These are phyloP conservation scores for Cutaneotrichosporon sp. DNA, from an alignment of 1,284 basidiomycete genomes.

Conservation along the genomic window DNA sequence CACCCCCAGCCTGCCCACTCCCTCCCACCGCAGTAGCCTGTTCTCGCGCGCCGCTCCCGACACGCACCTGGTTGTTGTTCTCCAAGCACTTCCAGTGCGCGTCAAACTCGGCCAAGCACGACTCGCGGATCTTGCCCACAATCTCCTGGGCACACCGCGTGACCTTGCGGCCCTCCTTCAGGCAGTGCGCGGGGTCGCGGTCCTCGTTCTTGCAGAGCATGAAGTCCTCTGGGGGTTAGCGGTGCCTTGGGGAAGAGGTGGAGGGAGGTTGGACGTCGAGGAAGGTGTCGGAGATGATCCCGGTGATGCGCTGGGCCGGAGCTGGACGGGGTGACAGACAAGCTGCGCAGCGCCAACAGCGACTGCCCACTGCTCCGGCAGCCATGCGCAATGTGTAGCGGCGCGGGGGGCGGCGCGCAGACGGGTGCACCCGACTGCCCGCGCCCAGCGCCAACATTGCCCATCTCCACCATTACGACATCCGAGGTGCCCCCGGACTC, in stretches of 20 bases:
- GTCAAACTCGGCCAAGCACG: slow-evolving; percentile 86
- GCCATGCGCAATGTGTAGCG: too few relatives aligned
- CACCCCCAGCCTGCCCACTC: too few relatives aligned
- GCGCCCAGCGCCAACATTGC: neutral
- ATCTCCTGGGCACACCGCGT: slow-evolving; percentile 93
- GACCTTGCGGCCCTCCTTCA: slow-evolving; percentile 94
- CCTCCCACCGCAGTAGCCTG: too few relatives aligned
- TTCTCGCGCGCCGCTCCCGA: neutral
- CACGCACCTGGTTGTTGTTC: slow-evolving; percentile 87
- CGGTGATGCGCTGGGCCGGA: neutral
- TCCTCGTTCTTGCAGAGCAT: slow-evolving; percentile 98
- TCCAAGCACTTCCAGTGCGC: slow-evolving; percentile 96
- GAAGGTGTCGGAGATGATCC: neutral
- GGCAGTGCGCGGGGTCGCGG: slow-evolving; percentile 85
- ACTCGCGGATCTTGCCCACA: slow-evolving; percentile 89
- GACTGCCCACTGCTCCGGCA: too few relatives aligned
- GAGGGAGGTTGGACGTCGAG: neutral
- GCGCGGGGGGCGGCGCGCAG: neutral
- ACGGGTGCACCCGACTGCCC: neutral
- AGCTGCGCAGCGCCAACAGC: too few relatives aligned
- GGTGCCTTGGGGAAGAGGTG: neutral
- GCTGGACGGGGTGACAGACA: too few relatives aligned
- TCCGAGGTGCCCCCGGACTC: neutral
- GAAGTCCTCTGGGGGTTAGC: slow-evolving; percentile 79
- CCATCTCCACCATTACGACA: neutral